phyloP scores from a whole-genome alignment of 371 early-diverging fungal species.

The Rhizopus sp. region DNA sequence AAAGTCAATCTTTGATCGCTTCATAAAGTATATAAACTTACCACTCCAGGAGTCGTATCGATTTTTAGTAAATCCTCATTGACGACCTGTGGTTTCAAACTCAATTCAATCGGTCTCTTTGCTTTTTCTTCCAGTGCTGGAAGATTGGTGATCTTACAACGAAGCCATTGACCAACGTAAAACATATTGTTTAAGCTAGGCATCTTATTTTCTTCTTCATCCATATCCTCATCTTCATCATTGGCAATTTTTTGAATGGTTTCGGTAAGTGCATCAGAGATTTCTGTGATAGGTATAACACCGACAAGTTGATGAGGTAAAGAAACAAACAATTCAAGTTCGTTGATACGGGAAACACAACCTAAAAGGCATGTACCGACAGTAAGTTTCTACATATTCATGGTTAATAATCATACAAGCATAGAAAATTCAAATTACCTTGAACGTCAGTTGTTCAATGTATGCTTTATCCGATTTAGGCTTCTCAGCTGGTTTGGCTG shows the following conservation, averaged over 20 bases:
- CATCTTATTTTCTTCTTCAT: constrained; percentile 39
- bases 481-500: constrained; percentile 28
- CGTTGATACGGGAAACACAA: constrained; percentile 77
- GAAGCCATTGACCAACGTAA: constrained; percentile 75
- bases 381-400: constrained; percentile 35
- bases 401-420: background rate
- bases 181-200: constrained; percentile 66
- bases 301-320: constrained; percentile 82
- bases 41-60: constrained; percentile 64
- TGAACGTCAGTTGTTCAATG: constrained; percentile 61
- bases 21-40: constrained; percentile 28
- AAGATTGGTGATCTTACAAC: constrained; percentile 60
- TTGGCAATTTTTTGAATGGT: constrained; percentile 67
- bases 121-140: constrained; percentile 39
- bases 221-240: constrained; percentile 52
- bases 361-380: constrained; percentile 79
- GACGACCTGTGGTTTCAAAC: constrained; percentile 68
- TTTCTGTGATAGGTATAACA: constrained; percentile 77
- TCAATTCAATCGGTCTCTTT: constrained; percentile 67
- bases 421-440: constrained; percentile 34
- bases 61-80: constrained; percentile 57
- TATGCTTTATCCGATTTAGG: constrained; percentile 42
- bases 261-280: constrained; percentile 65
- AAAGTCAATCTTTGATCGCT: background rate
- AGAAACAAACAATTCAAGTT: constrained; percentile 76